Evolutionary conservation across 225 moss, liverwort and hornwort species (phyloP), one percentile per base, ranked within the genome.

Genomic region (Pseudoscleropodium purum): DNA sequence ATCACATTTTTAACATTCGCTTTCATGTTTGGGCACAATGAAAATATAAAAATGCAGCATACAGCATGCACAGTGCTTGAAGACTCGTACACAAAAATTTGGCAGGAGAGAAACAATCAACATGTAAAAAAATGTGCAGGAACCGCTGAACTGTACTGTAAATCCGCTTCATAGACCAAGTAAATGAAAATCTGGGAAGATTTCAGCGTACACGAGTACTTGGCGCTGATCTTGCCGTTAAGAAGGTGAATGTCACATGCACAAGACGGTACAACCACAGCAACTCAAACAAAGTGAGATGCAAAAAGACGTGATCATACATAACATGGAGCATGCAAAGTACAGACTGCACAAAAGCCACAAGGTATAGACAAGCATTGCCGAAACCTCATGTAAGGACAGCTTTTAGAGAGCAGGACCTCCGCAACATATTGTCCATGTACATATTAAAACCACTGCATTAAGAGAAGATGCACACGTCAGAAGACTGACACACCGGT

Each of bases 161-260:
- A 80, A 36, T 69, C 52, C 27, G 69, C 83, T 39, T 31, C 79
- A 70, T 2, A 63, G 25, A 73, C 30, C 72, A 62, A 79, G 79
- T 60, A 66, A 66, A 83, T 66, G 41, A 63, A 84, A 90, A 79
- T 84, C 70, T 51, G 84, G 52, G 87, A 84, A 73, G 45, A 84
- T 90, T 79, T 84, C 84, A 79, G 72, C 72, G 60, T 83, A 90
- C 87, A 34, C 66, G 67, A 49, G 80, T 64, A 88, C 73, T 87
- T 63, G 79, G 61, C 18, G 88, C 45, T 84, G 84, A 64, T 87
- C 84, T 84, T 90, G 84, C 88, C 80, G 84, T 70, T 73, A 52
- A 84, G 79, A 79, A 75, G 75, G 85, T 85, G 79, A 84, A 84
- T 63, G 39, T 83, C 90, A 90, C 90, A 90, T 84, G 87, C 90